Base-by-base conservation (phyloP, 169 alveolate genomes). In the Cryptosporidium ubiquitum region DNA sequence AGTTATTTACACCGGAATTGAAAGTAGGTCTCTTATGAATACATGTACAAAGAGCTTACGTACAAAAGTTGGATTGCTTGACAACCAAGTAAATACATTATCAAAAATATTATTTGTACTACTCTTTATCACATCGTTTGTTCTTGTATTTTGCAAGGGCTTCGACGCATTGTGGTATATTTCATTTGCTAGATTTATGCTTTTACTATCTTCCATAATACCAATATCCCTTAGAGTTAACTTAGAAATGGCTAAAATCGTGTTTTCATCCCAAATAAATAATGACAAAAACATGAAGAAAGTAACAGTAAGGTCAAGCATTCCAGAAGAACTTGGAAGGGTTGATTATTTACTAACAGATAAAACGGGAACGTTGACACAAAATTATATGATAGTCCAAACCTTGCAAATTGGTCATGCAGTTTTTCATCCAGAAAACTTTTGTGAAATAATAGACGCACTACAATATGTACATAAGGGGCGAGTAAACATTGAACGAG, bases 321-420 rank as follows among this genome's bases (percentile, higher is more conserved):
- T 96, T 49, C 98, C 99, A 12, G 99, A 98, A 95, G 99, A 98
- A 84, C 95, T 98, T 51, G 99, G 99, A 29, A 93, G 99, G 42
- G 94, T 98, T n/a, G 96, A 96, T 42, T 97, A 94, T 91, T 91
- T 98, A 37, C 93, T 98, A 60, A 93, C 99, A 5, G 99, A 98
- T 86, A 98, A 98, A 94, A 98, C 99, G 7, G 99, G 99, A 23
- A 98, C 99, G 12, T 92, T 98, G 70, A 98, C 99, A 23, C 96
- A 97, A 91, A 98, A 98, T 91, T 99, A 97, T 61, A 98, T 98
- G 99, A 93, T 95, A 1, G 95, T 96, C 64, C 95, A 96, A 70
- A 94, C 93, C 39, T 68, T 96, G 7, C 94, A 94, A 7, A 69
- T 94, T 47, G 92, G 92, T 9, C 42, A 55, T 57, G 61, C 85